A percentile compares a stretch with the other conserved stretches of the same genome.
phyloP scores from a whole-genome alignment of 352 stramenopile species.

The Globisporangium lucens region DNA sequence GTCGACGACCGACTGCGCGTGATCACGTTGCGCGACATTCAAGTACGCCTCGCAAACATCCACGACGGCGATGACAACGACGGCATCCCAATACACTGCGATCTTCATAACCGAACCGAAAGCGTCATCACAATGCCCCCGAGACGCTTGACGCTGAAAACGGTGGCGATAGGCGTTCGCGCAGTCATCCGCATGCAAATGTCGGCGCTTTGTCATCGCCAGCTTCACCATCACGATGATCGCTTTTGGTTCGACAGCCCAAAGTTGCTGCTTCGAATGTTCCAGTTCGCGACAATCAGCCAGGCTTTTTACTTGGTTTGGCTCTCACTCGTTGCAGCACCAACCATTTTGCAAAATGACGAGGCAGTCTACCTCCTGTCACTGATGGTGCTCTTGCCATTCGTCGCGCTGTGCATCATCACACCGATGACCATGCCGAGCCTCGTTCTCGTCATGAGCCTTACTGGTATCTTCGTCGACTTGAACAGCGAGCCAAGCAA shows the following conservation, averaged over 20 bases:
- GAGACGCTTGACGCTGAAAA: constrained; percentile 44
- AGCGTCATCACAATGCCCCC: constrained; percentile 15
- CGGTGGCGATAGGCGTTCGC: constrained; percentile 55
- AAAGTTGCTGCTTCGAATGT: constrained; percentile 64
- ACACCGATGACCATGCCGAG: constrained; percentile 86
- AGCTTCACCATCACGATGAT: constrained; percentile 79
- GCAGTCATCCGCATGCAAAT: constrained; percentile 85
- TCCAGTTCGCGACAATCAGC: constrained; percentile 84
- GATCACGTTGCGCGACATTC: constrained; percentile 68
- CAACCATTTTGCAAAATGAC: constrained; percentile 27
- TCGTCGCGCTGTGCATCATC: constrained; percentile 68
- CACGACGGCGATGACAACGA: constrained; percentile 5
- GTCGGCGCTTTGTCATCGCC: constrained; percentile 79
- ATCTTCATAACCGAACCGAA: background rate
- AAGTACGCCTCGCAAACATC: constrained; percentile 29
- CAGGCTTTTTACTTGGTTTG: constrained; percentile 87
- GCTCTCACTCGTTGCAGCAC: constrained; percentile 74
- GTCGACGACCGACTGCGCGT: constrained; percentile 78
- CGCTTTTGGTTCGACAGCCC: constrained; percentile 84
- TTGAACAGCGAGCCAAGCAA: constrained; percentile 39
- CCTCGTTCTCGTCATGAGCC: constrained; percentile 83
- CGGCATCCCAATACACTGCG: background rate
- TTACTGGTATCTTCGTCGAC: constrained; percentile 85
- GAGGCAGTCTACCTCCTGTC: constrained; percentile 31
- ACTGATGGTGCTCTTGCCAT: constrained; percentile 68